These are phyloP conservation scores for Vicia villosa DNA, from an alignment of 306 rosid genomes.

Conservation along the genomic window DNA sequence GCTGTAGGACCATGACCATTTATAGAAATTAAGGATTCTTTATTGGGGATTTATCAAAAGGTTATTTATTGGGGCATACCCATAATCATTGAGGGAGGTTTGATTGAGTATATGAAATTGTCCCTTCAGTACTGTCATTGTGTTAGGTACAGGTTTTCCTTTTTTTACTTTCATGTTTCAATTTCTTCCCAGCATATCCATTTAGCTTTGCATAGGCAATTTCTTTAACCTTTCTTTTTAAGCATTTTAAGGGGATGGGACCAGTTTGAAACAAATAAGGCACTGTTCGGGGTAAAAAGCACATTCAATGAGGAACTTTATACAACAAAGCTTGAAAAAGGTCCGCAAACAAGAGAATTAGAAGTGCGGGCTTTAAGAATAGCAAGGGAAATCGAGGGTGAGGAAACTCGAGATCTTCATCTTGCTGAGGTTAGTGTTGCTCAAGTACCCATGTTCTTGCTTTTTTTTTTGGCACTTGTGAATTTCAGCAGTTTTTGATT, in stretches of 20 bases:
- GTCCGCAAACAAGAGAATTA: constrained; percentile 73
- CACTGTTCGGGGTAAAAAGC: constrained; percentile 92
- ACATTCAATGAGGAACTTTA: constrained; percentile 88
- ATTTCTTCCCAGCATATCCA: constrained; percentile 1
- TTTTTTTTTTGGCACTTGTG: constrained; percentile 14
- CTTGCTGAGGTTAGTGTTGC: constrained; percentile 77
- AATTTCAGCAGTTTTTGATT: not conserved
- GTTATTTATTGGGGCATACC: constrained; percentile 27
- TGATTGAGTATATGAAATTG: constrained; percentile 27
- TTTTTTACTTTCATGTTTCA: constrained; percentile 11
- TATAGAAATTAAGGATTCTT: constrained; percentile 15
- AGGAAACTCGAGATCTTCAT: constrained; percentile 91
- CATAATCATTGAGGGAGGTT: constrained; percentile 28
- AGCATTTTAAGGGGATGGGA: constrained; percentile 74
- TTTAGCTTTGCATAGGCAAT: constrained; percentile 21
- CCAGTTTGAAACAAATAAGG: constrained; percentile 83
- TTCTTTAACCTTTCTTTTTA: not conserved
- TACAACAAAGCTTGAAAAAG: constrained; percentile 91
- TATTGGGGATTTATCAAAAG: constrained; percentile 8
- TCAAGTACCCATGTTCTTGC: constrained; percentile 17
- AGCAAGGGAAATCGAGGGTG: constrained; percentile 96
- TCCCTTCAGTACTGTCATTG: constrained; percentile 13
- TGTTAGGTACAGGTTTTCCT: constrained; percentile 16
- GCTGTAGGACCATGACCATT: constrained; percentile 9
- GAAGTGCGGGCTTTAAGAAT: constrained; percentile 80